Conservation (phyloP, 164 flowering plant genomes). For the Vitis rupestris region DNA sequence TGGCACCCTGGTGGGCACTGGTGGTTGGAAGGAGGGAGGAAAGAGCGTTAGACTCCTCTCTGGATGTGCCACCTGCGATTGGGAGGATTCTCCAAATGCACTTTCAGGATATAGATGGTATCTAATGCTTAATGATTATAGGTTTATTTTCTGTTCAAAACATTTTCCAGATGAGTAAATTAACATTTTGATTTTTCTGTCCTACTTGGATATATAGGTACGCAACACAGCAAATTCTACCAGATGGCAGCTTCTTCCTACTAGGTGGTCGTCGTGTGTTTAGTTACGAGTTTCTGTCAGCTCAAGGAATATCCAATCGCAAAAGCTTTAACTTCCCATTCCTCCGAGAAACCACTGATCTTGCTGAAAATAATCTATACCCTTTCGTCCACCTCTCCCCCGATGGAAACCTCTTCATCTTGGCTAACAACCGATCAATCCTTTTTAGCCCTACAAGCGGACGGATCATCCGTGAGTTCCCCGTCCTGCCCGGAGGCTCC, state of each 20-base stretch:
- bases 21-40: slow-evolving; percentile 63
- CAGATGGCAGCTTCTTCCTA: slow-evolving; percentile 57
- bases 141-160: neutral
- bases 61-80: slow-evolving; percentile 43
- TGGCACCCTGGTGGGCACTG: slow-evolving; percentile 64
- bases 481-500: slow-evolving; percentile 61
- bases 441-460: slow-evolving; percentile 43
- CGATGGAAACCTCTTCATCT: slow-evolving; percentile 79
- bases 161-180: no score
- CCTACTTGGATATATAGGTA: slow-evolving; percentile 43
- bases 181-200: no score
- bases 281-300: slow-evolving; percentile 65
- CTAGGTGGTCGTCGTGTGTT: slow-evolving; percentile 67
- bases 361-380: slow-evolving; percentile 77
- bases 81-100: slow-evolving; percentile 39
- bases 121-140: no score
- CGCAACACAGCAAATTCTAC: slow-evolving; percentile 51
- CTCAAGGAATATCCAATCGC: slow-evolving; percentile 22
- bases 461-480: slow-evolving; percentile 42
- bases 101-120: slow-evolving; percentile 69
- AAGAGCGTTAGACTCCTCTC: slow-evolving; percentile 40
- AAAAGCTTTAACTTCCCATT: slow-evolving; percentile 29
- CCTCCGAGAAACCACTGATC: slow-evolving; percentile 53
- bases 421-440: slow-evolving; percentile 78
- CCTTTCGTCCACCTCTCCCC: slow-evolving; percentile 76